These are phyloP conservation scores for Dittrichia graveolens DNA, from an alignment of 129 eudicot genomes.

Conservation along the genomic window DNA sequence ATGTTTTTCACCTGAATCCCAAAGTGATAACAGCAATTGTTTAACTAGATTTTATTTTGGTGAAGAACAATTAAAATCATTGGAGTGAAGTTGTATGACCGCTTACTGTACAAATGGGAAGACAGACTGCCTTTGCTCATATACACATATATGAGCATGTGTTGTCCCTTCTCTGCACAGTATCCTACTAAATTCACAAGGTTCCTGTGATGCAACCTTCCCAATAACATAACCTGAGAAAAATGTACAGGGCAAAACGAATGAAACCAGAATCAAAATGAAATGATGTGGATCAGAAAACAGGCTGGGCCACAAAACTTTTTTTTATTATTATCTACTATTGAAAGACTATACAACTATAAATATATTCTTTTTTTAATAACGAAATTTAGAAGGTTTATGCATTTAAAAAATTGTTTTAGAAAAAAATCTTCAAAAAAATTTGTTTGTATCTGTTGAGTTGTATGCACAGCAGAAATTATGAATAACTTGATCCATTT, in stretches of 20 bases:
- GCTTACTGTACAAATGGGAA: conserved; percentile 85
- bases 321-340: no score
- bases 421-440: neutral
- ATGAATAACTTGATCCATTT: conserved; percentile 6
- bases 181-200: conserved; percentile 95
- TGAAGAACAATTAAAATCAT: neutral
- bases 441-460: conserved; percentile 17
- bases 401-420: neutral
- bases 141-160: conserved; percentile 91
- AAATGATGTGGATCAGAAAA: neutral
- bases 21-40: neutral
- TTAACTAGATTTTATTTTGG: conserved; percentile 2
- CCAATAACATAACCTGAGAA: conserved; percentile 77
- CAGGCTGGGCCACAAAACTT: no score
- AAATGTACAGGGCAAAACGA: neutral
- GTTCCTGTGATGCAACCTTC: conserved; percentile 93
- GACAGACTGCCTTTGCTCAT: conserved; percentile 90
- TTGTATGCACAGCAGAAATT: neutral
- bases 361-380: no score
- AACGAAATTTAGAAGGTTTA: no score
- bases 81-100: neutral
- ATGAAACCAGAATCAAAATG: neutral
- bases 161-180: conserved; percentile 89
- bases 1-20: conserved; percentile 56
- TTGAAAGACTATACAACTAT: no score